Base-by-base conservation (phyloP, 768 basidiomycete genomes). In the Mycena sanguinolenta region DNA sequence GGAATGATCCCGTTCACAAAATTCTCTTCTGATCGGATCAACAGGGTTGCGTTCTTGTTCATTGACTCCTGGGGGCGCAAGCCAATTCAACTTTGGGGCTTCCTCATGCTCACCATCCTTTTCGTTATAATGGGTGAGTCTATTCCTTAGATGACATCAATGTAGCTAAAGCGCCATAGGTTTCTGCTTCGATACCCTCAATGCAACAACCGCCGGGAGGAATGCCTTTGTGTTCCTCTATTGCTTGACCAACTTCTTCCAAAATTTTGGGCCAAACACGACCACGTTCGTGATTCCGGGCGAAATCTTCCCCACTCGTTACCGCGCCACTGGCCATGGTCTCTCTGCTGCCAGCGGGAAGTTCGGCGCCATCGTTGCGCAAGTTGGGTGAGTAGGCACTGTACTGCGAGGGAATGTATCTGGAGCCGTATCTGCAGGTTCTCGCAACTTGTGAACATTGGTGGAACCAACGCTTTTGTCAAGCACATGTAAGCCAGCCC, bases 271-370 rank as follows among this genome's bases (percentile, higher is more conserved):
- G 0, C 92, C 91, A 7, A 94, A 95, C 74, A 87, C 87, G 0
- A 95, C 93, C 0, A 95, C 94, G 0, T 95, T 95, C 79, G 67
- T 95, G 63, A 82, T 95, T 7, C 94, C 95, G 0, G 49, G 92
- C 72, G 95, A 96, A 78, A 87, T 84, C 36, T 95, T 94, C 89
- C 95, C 95, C 0, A 96, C 95, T 1, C 92, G 95, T 55, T 95
- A 95, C 80, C 90, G 95, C 70, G 93, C 93, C 8, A 95, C 94
- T 5, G 92, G 88, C 8, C 92, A 95, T 75, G 95, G 95, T 79
- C 92, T 96, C 73, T 91, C 91, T 10, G 95, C 95, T 4, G 95
- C 93, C 14, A 86, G 85, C 57, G 95, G 95, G 46, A 96, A 96
- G 80, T 81, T 93, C 50, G 95, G 95, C 44, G 95, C 95, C 46